Base-by-base conservation (phyloP, 1,139 yeast genomes). In the Hansenula lynferdii region DNA sequence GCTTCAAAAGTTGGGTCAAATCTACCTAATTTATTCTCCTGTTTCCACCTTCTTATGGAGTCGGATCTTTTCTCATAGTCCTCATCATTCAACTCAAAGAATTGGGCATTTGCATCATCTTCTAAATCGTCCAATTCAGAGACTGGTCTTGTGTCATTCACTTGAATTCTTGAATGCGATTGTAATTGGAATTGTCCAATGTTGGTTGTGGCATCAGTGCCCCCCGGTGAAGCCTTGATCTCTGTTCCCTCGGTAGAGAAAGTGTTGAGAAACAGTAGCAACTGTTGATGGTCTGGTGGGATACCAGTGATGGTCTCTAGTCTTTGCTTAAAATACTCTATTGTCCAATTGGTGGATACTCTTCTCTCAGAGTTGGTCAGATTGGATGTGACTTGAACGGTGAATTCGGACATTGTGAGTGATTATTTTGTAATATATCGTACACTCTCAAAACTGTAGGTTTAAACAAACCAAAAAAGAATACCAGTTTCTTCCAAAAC, bases 231-330 rank as follows among this genome's bases (percentile, higher is more conserved):
- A 15, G 56, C 8, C 26, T 45, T 49, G 32, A 68, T 42, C 51
- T 48, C 49, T 2, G 44, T 40, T n/a, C 58, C 51, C 11, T 59
- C 70, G 35, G 67, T 67, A 28, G 75, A 65, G 21, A 67, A 58
- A 6, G 70, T 57, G 2, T 67, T 52, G 2, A 72, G 68, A 49
- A 74, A 77, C 38, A 78, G 60, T 36, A 67, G 69, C 20, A 85
- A 60, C 19, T 64, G 61, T 58, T 85, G 95, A 45, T 58, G 65
- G 19, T 56, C 42, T 1, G 87, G 85, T 6, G 81, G 77, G 31
- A 90, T 76, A 2, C 97, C 97, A 0, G 96, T 87, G 43, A 86
- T 74, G 19, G 69, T 70, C 53, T 85, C 94, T 16, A 89, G 60
- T 44, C 75, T 71, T 28, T 65, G 54, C 49, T 80, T 76, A 42